Evolutionary conservation across 352 stramenopile species (phyloP).

Genomic region (Pythium utonaiense): DNA sequence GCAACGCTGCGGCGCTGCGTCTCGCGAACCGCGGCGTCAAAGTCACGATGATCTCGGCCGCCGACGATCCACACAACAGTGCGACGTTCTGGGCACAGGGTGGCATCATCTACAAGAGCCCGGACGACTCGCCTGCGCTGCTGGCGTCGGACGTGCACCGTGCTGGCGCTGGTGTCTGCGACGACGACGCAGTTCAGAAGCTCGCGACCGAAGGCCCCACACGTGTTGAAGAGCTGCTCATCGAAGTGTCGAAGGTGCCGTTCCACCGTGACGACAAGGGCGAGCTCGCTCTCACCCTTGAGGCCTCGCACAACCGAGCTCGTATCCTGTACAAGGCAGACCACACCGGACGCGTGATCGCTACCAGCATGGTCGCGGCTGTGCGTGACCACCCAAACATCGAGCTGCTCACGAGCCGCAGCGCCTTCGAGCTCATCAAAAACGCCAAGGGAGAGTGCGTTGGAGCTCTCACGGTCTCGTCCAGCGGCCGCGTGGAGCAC

Average conservation of each 20-base stretch:
- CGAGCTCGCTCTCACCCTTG: slow-evolving; percentile 71
- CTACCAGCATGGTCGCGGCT: slow-evolving; percentile 83
- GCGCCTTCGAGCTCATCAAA: slow-evolving; percentile 71
- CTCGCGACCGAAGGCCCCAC: slow-evolving; percentile 86
- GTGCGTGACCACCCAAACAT: slow-evolving; percentile 83
- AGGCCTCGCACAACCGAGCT: slow-evolving; percentile 91
- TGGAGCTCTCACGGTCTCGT: slow-evolving; percentile 48
- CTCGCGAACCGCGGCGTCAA: slow-evolving; percentile 66
- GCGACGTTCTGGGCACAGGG: slow-evolving; percentile 95
- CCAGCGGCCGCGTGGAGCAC: slow-evolving; percentile 35
- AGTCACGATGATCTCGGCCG: slow-evolving; percentile 75
- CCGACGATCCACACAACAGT: slow-evolving; percentile 83
- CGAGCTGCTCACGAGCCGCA: slow-evolving; percentile 53
- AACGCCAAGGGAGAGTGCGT: slow-evolving; percentile 48
- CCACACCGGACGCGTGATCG: slow-evolving; percentile 92
- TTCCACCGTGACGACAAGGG: slow-evolving; percentile 81
- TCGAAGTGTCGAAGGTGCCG: slow-evolving; percentile 82
- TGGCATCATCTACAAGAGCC: slow-evolving; percentile 93
- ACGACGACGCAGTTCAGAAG: slow-evolving; percentile 89
- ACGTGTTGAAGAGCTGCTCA: slow-evolving; percentile 89
- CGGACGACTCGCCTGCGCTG: slow-evolving; percentile 81
- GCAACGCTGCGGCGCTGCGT: slow-evolving; percentile 64
- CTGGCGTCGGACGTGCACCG: slow-evolving; percentile 90
- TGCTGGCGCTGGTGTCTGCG: slow-evolving; percentile 89
- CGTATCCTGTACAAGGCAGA: slow-evolving; percentile 94